Evolutionary conservation across 495 filamentous ascomycete species (phyloP), one percentile per base, ranked within the genome.

Genomic region (Rusavskia elegans): DNA sequence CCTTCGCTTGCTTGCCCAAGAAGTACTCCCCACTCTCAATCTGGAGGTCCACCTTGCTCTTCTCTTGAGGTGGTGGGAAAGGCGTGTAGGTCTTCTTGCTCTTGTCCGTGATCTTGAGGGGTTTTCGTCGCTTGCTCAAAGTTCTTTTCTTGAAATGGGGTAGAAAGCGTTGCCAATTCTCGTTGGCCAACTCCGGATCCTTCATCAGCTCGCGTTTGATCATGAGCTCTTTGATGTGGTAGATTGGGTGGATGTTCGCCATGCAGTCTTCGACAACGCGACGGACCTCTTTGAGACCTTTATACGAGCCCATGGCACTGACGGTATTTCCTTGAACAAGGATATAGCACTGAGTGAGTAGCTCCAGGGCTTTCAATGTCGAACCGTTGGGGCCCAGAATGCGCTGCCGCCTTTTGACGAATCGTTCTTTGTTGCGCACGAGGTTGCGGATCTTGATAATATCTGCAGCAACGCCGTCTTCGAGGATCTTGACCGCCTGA

Each of bases 11-110:
- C 74, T 93, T 93, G 50, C 80, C 79, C 62, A 97, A 68, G 70
- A 97, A 96, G 69, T 92, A 97, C 71, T 97, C 92, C 63, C 93
- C 93, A 59, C 79, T 89, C 77, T 99, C 92, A 70, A 97, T 92
- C 76, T 97, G 90, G 64, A 92, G 69, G 66, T 99, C 92, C 55
- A 99, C 78, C 79, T 97, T 99, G 77, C 88, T 95, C 78, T 89
- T 89, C 73, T 90, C 85, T 55, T 81, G 80, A 45, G 81, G 79
- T 52, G 76, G 77, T 48, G 73, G 78, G 69, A 81, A 86, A 30
- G 84, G 87, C 48, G 90, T 96, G 71, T 95, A 96, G 10, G 75
- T 68, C 77, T 95, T 97, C 77, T 92, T 95, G 62, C 72, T 69
- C 75, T 97, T 99, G 71, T 99, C 89, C 42, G 78, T 83, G 54